Evolutionary conservation across 2,329 filamentous ascomycete genomes (phyloP), one percentile per base, ranked within the genome.

Genomic region (Apiospora koreana): DNA sequence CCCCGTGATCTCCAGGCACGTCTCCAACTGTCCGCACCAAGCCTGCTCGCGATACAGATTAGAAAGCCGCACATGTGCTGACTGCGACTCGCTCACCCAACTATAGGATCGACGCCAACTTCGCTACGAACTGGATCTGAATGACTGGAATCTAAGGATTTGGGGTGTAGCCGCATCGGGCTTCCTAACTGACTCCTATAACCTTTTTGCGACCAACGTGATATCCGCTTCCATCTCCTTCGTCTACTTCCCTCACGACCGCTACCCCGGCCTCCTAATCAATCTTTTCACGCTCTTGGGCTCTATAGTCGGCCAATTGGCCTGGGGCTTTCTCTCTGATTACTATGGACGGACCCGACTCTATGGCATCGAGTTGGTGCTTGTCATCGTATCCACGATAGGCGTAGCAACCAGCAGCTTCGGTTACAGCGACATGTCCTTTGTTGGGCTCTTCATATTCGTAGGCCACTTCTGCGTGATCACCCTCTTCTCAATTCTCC

Each of bases 341-440:
- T 83, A 83, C 69, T 86, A 85, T 75, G 86, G 86, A n/a, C 83
- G 86, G 25, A 88, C 86, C 16, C 82, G 85, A 5, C 80, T 88
- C 2, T 88, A 88, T 70, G 86, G 86, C n/a, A 85, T 88, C 68
- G 86, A 88, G 76, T 79, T 88, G 18, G 80, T 87, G 21, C 84
- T 88, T 14, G 86, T 88, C 65, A 86, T 88, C 67, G 83, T 88
- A 10, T 87, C 86, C 21, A 88, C 86, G n/a, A 85, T 88, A 71
- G 86, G 86, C 10, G 84, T 87, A 3, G 85, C 85, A n/a, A 87
- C 85, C 0, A 85, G 83, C 69, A 87, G 83, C 70, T 82, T 82
- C 73, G 85, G 86, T 42, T 86, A 85, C 73, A 79, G 81, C 50
- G 84, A 86, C 72, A 80, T 87, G 74, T 85, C 83, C 9, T 87